Evolutionary conservation across 2,329 filamentous ascomycete genomes (phyloP).

Genomic region (Fusarium guadeloupense): DNA sequence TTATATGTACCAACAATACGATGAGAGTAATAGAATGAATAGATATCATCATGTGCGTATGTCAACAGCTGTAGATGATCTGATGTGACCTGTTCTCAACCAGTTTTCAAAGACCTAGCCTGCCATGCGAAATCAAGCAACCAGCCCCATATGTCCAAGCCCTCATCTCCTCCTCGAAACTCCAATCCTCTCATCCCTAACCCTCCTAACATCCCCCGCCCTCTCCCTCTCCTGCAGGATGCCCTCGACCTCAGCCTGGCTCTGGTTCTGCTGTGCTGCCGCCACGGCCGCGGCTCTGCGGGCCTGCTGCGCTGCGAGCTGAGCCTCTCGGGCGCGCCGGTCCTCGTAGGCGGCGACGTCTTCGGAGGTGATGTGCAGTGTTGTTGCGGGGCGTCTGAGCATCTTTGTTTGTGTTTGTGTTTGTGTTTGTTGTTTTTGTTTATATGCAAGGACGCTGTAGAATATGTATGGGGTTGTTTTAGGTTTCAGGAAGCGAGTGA

Average conservation of each 20-base stretch:
- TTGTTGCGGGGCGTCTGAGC: slow-evolving; percentile 74
- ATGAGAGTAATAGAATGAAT: slow-evolving; percentile 23
- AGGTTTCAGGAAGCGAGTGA: neutral
- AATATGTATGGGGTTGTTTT: neutral
- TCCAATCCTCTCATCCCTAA: slow-evolving; percentile 53
- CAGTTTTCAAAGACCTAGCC: neutral
- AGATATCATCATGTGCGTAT: neutral
- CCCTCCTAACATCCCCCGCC: slow-evolving; percentile 43
- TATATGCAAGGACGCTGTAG: neutral
- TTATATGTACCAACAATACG: slow-evolving; percentile 24
- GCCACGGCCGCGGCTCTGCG: slow-evolving; percentile 39
- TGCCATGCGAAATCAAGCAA: neutral
- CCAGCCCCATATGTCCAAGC: too few species aligned
- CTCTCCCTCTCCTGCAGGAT: slow-evolving; percentile 41
- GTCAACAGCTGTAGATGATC: too few species aligned
- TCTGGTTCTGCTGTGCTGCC: slow-evolving; percentile 29
- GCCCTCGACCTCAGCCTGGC: slow-evolving; percentile 42
- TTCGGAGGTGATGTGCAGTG: slow-evolving; percentile 73
- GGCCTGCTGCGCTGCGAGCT: slow-evolving; percentile 47
- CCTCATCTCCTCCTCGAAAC: slow-evolving; percentile 39
- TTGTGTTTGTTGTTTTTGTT: too few species aligned
- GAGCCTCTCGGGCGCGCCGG: slow-evolving; percentile 58
- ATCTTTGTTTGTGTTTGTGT: too few species aligned
- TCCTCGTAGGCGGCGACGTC: slow-evolving; percentile 78
- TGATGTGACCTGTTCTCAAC: neutral